Evolutionary conservation across 2,329 filamentous ascomycete genomes (phyloP).

Genomic region (Penicillium aurantiogriseum): DNA sequence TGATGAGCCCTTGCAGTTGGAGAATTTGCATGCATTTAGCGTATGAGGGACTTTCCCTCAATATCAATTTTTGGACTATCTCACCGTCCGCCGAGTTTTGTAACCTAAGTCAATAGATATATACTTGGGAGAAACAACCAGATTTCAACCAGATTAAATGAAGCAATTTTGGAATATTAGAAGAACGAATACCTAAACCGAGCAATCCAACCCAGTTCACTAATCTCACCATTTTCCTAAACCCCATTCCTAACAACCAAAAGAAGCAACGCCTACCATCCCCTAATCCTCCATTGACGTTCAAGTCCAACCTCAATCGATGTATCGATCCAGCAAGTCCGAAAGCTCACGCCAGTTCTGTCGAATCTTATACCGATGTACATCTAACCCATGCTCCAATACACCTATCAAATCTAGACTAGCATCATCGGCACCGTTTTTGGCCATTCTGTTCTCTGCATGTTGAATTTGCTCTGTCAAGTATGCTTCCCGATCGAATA

Average conservation of each 20-base stretch:
- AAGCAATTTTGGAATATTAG: neutral
- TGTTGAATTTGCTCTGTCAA: neutral
- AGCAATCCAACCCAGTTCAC: neutral
- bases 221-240: neutral
- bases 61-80: neutral
- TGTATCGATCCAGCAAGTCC: neutral
- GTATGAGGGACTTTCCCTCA: neutral
- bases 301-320: neutral
- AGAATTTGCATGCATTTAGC: constrained; percentile 1
- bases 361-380: neutral
- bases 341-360: neutral
- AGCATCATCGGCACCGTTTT: neutral
- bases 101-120: neutral
- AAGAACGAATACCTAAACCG: neutral
- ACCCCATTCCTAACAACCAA: neutral
- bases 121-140: neutral
- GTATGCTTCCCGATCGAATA: neutral
- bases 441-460: too few relatives aligned
- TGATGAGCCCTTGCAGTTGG: neutral
- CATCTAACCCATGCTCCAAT: neutral
- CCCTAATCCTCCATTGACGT: neutral
- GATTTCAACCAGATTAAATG: too few relatives aligned
- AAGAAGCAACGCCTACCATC: neutral
- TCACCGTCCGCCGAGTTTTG: neutral
- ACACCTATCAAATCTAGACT: too few relatives aligned